A percentile compares a stretch with the other conserved stretches of the same genome.
Evolutionary conservation across 768 basidiomycete genomes (phyloP).

Genomic region (Amanita subjunquillea): DNA sequence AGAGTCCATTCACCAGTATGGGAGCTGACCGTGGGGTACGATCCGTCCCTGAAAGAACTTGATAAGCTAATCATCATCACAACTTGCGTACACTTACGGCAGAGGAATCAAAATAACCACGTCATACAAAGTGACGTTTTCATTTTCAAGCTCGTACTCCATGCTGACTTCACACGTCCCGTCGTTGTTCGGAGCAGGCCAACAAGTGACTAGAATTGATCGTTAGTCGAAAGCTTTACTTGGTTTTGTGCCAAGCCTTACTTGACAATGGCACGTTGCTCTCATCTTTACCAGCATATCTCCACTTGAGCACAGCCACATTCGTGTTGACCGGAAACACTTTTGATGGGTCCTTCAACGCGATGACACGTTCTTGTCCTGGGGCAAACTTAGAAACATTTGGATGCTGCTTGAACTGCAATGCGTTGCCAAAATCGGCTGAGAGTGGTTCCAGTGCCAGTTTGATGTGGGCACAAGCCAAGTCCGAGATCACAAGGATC

Average conservation of each 20-base stretch:
- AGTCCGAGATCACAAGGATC: constrained; percentile 79
- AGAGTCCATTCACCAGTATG: constrained; percentile 75
- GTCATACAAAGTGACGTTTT: constrained; percentile 70
- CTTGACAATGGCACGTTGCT: constrained; percentile 84
- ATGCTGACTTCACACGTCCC: constrained; percentile 94
- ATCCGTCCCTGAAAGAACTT: constrained; percentile 43
- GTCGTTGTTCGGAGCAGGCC: constrained; percentile 88
- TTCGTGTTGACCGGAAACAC: constrained; percentile 84
- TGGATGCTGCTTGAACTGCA: constrained; percentile 97
- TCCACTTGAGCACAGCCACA: constrained; percentile 87
- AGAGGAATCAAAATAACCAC: constrained; percentile 87
- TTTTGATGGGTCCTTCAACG: constrained; percentile 74
- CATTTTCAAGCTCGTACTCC: constrained; percentile 93
- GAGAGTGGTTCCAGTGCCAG: constrained; percentile 51
- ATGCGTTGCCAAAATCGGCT: constrained; percentile 46
- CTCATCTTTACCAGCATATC: constrained; percentile 86
- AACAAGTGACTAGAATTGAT: constrained; percentile 74
- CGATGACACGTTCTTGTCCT: constrained; percentile 51
- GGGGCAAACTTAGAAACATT: constrained; percentile 82
- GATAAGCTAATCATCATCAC: neutral
- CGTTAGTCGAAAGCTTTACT: neutral
- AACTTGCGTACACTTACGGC: constrained; percentile 47
- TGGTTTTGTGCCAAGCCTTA: constrained; percentile 28
- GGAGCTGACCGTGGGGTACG: constrained; percentile 77
- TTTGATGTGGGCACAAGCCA: constrained; percentile 60